phyloP scores from a whole-genome alignment of 2,329 filamentous ascomycete species.

The Leptographium lundbergii region DNA sequence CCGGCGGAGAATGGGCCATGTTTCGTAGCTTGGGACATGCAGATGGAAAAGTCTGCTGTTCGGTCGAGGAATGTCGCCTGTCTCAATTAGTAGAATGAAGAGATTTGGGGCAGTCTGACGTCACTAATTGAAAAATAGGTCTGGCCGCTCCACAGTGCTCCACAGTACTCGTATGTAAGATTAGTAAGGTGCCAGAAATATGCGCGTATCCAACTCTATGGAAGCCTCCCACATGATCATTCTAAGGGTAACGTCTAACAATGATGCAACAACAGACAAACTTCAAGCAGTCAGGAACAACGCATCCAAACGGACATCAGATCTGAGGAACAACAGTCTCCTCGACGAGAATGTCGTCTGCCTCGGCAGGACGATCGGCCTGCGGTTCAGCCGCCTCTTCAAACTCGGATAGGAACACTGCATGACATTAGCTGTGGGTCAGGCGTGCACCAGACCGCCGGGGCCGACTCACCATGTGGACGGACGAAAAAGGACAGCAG shows the following conservation, averaged over 20 bases:
- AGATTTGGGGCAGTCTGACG: background rate
- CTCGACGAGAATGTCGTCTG: background rate
- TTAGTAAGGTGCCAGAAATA: too few species aligned
- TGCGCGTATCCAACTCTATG: background rate
- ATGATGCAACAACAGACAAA: background rate
- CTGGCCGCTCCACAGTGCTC: too few species aligned
- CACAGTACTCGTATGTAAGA: too few species aligned
- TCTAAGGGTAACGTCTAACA: too few species aligned
- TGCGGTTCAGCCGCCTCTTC: background rate
- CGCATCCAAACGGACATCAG: background rate
- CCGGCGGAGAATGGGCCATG: background rate
- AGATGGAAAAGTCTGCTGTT: background rate
- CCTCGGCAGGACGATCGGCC: background rate
- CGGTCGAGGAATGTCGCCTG: too few species aligned
- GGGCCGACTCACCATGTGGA: slow-evolving; percentile 53
- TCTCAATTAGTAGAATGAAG: background rate
- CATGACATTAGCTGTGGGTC: background rate
- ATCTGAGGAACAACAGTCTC: background rate
- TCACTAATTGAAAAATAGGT: background rate
- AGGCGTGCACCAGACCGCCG: background rate
- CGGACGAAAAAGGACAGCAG: slow-evolving; percentile 56
- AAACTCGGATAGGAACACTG: slow-evolving; percentile 10
- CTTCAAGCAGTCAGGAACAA: background rate
- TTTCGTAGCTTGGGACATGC: too few species aligned
- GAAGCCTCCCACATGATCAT: too few species aligned